Conservation (phyloP, 768 basidiomycete genomes). For the Lactarius deliciosus region DNA sequence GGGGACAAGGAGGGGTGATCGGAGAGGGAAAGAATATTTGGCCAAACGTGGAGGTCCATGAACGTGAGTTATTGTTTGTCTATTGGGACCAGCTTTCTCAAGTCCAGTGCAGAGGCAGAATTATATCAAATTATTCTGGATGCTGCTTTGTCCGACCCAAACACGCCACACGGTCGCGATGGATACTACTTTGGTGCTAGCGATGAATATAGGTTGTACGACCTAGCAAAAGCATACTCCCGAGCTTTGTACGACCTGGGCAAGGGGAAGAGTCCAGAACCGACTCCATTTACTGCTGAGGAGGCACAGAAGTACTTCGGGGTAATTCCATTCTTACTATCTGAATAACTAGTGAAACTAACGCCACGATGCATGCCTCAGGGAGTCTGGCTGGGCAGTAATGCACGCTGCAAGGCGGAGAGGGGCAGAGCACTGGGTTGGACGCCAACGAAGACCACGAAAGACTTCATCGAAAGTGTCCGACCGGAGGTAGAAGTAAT, state of each 20-base stretch:
- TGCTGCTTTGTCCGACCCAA: slow-evolving; percentile 33
- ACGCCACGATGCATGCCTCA: slow-evolving; percentile 8
- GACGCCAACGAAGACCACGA: slow-evolving; percentile 49
- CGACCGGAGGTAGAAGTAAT: slow-evolving; percentile 43
- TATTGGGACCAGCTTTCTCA: neutral
- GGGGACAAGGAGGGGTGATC: slow-evolving; percentile 53
- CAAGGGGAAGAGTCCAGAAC: slow-evolving; percentile 37
- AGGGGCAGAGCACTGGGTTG: slow-evolving; percentile 49
- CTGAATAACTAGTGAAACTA: neutral
- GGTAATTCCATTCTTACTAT: slow-evolving; percentile 5
- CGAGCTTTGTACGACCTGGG: slow-evolving; percentile 38
- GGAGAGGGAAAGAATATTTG: slow-evolving; percentile 60
- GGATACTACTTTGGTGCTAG: slow-evolving; percentile 40
- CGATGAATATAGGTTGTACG: slow-evolving; percentile 37
- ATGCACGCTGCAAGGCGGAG: slow-evolving; percentile 47
- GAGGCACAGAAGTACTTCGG: slow-evolving; percentile 44
- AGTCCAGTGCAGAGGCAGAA: slow-evolving; percentile 40
- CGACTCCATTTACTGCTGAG: slow-evolving; percentile 45
- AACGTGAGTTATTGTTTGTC: slow-evolving; percentile 39
- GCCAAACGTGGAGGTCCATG: slow-evolving; percentile 57
- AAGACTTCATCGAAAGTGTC: slow-evolving; percentile 52
- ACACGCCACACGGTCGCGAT: slow-evolving; percentile 37
- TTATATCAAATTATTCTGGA: slow-evolving; percentile 46
- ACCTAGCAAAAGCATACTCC: slow-evolving; percentile 41
- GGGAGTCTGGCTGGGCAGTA: slow-evolving; percentile 32